A percentile compares a stretch with the other conserved stretches of the same genome.
Conservation (phyloP, 228 moss, liverwort and hornwort species). For the Sphagnum magellanicum region DNA sequence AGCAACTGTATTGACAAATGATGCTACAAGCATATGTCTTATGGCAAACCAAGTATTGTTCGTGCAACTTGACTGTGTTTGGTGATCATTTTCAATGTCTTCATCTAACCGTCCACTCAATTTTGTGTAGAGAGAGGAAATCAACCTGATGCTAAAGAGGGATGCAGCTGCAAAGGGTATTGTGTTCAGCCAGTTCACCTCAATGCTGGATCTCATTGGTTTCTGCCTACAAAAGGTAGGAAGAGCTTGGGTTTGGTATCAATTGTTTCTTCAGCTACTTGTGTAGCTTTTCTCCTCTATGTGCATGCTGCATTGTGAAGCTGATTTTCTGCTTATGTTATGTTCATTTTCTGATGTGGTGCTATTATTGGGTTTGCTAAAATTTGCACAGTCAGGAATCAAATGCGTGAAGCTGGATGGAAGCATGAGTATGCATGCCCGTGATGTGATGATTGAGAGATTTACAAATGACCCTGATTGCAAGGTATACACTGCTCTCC, state of each 20-base stretch:
- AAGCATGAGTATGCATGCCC: slow-evolving; percentile 49
- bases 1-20: too few relatives aligned
- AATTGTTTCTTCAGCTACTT: too few relatives aligned
- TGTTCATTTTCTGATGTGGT: not conserved
- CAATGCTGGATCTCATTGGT: slow-evolving; percentile 58
- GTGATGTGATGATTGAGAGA: slow-evolving; percentile 51
- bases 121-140: slow-evolving; percentile 39
- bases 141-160: slow-evolving; percentile 31
- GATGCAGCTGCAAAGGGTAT: slow-evolving; percentile 57
- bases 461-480: slow-evolving; percentile 50
- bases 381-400: slow-evolving; percentile 29
- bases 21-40: too few relatives aligned
- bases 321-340: too few relatives aligned
- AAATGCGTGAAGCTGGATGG: slow-evolving; percentile 59
- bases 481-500: slow-evolving; percentile 18
- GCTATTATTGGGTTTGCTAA: not conserved
- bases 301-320: too few relatives aligned
- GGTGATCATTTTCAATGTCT: too few relatives aligned
- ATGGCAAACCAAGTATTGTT: too few relatives aligned
- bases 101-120: too few relatives aligned
- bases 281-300: too few relatives aligned
- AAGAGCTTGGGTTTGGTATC: not conserved
- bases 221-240: slow-evolving; percentile 36
- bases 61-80: too few relatives aligned
- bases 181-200: slow-evolving; percentile 65